Evolutionary conservation across 148 eudicot genomes (phyloP), one percentile per base, ranked within the genome.

Genomic region (Polygonum aviculare): DNA sequence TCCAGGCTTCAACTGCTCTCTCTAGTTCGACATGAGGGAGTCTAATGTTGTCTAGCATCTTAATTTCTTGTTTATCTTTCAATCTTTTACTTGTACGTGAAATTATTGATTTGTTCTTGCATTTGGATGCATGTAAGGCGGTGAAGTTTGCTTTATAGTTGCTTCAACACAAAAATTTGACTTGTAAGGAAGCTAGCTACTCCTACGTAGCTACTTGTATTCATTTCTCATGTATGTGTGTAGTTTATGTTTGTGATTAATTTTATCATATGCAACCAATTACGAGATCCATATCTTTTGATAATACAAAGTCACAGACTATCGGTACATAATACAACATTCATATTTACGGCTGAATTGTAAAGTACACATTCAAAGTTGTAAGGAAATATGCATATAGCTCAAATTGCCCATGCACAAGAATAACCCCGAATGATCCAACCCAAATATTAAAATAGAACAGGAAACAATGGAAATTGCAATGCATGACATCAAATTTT

Each of bases 1-100:
- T 45, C 90, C 98, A 74, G 98, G 98, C 69, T 94, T 84, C 87
- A 90, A 89, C 51, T 94, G 98, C 86, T 41, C 92, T 69, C 70
- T 89, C 74, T 94, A 86, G 80, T 16, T 36, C 72, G 45, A 35
- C 72, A 67, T 36, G 41, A 65, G 44, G 14, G 71, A 44, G 1
- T 26, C 31, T 26, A 26, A 65, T 65, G 71, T 65, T 41, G 72
- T 14, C 45, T 11, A 67, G 72, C 44, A 5, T 67, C 72, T 67
- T 26, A 26, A 15, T 11, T 16, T 67, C 22, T 67, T 21, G 19
- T 67, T 67, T 67, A 35, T 35, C 44, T 38, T 41, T 67, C 10
- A 38, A 67, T 67, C 45, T 67, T 38, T 4, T 67, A 0, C 31
- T 1, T 26, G 31, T 26, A 26, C 31, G 44, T 67, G 21, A 67